These are phyloP conservation scores for Trypanosoma mega DNA, from an alignment of 208 protist genomes.

Conservation along the genomic window DNA sequence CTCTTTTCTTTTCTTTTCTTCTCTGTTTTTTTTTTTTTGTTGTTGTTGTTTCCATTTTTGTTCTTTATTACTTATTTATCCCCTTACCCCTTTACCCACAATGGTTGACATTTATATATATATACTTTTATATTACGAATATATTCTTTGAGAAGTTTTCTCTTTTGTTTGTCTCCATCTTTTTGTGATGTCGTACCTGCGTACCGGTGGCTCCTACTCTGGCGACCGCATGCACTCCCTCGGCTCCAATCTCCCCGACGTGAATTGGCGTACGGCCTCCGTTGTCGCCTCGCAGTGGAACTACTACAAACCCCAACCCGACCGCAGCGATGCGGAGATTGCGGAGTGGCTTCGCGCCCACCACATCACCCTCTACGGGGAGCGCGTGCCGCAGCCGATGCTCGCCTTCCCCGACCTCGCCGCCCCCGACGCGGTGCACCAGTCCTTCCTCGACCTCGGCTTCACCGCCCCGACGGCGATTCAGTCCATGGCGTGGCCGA, in stretches of 20 bases:
- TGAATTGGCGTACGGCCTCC: conserved; percentile 72
- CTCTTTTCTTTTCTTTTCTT: conserved; percentile 9
- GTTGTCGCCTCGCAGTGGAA: conserved; percentile 78
- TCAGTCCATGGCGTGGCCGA: conserved; percentile 89
- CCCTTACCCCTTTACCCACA: conserved; percentile 17
- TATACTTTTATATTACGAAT: too few species aligned
- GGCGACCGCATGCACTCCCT: conserved; percentile 43
- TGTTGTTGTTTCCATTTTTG: conserved; percentile 21
- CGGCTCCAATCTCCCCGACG: conserved; percentile 58
- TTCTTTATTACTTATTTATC: conserved; percentile 14
- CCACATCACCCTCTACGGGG: conserved; percentile 84
- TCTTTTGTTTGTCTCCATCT: conserved; percentile 14
- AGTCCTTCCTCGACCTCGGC: conserved; percentile 76
- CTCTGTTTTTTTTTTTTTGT: conserved; percentile 3
- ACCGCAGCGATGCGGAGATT: conserved; percentile 73
- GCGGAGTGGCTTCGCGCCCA: conserved; percentile 67
- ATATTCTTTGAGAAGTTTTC: background rate
- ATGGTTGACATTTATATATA: too few species aligned
- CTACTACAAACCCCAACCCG: conserved; percentile 81
- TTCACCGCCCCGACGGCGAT: conserved; percentile 85
- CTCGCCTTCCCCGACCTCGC: conserved; percentile 79
- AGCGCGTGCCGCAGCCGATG: conserved; percentile 83
- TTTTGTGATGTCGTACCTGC: conserved; percentile 8
- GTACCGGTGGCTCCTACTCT: conserved; percentile 12
- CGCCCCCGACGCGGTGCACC: conserved; percentile 73